Conservation (phyloP, 306 rosid genomes). For the Carpinus viminea region DNA sequence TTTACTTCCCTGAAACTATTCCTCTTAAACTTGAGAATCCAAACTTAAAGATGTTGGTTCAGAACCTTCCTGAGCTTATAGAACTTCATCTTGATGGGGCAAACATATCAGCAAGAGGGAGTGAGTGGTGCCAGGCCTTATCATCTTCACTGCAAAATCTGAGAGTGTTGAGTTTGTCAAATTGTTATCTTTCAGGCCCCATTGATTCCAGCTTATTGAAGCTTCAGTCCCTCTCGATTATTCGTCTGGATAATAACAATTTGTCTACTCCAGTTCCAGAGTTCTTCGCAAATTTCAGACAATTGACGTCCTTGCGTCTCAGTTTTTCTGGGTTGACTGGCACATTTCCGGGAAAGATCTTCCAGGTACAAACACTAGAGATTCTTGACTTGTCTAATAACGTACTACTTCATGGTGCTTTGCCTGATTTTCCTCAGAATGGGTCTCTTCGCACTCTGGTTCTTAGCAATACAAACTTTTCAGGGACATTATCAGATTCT, state of each 20-base stretch:
- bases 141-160: conserved; percentile 5
- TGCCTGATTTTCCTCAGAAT: conserved; percentile 34
- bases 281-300: conserved; percentile 24
- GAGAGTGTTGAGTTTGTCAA: conserved; percentile 23
- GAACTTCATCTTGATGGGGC: conserved; percentile 55
- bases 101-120: conserved; percentile 31
- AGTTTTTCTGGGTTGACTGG: conserved; percentile 18
- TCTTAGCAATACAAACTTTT: conserved; percentile 24
- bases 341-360: conserved; percentile 32
- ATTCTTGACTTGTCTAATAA: conserved; percentile 34
- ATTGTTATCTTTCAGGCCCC: conserved; percentile 36
- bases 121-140: conserved; percentile 46
- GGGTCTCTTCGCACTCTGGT: conserved; percentile 6
- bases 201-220: conserved; percentile 18
- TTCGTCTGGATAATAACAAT: conserved; percentile 27
- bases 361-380: conserved; percentile 28
- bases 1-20: neutral
- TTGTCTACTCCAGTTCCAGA: conserved; percentile 33
- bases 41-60: conserved; percentile 26
- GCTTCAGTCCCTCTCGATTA: conserved; percentile 26
- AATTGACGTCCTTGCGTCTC: conserved; percentile 22
- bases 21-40: conserved; percentile 36
- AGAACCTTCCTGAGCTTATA: conserved; percentile 31
- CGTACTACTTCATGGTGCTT: conserved; percentile 18
- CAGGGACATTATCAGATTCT: conserved; percentile 27